Conservation (phyloP, 2,329 filamentous ascomycete genomes). For the Penicillium sp. region DNA sequence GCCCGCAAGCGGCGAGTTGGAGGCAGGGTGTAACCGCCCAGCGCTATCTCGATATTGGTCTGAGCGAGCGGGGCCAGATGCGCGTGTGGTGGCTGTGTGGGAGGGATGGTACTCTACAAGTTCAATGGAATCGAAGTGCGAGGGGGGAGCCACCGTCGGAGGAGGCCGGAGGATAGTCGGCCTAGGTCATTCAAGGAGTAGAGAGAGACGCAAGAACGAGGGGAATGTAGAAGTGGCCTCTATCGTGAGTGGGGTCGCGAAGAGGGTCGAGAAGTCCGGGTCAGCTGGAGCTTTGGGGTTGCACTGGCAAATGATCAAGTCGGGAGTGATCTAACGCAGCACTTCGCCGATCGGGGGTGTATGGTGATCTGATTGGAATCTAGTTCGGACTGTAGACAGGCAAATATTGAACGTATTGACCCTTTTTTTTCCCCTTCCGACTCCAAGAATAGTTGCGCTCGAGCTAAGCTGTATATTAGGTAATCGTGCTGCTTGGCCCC, state of each 20-base stretch:
- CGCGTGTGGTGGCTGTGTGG: slow-evolving; percentile 1
- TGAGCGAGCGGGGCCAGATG: slow-evolving; percentile 7
- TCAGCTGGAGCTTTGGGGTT: slow-evolving; percentile 10
- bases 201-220: slow-evolving; percentile 5
- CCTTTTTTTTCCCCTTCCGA: slow-evolving; percentile 3
- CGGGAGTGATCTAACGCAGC: slow-evolving; percentile 6
- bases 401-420: background rate
- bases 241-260: background rate
- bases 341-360: slow-evolving; percentile 4
- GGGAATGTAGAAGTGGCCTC: slow-evolving; percentile 10
- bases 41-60: background rate
- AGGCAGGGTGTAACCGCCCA: slow-evolving; percentile 6
- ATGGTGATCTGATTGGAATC: background rate
- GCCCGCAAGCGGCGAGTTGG: slow-evolving; percentile 10
- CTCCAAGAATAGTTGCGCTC: slow-evolving; percentile 12
- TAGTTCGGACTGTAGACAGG: slow-evolving; percentile 8
- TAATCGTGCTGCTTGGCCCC: slow-evolving; percentile 2
- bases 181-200: slow-evolving; percentile 12
- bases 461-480: slow-evolving; percentile 11
- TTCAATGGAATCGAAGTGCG: slow-evolving; percentile 26
- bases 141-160: slow-evolving; percentile 19
- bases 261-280: background rate
- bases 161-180: slow-evolving; percentile 11
- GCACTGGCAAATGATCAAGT: slow-evolving; percentile 16
- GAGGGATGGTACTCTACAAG: slow-evolving; percentile 23